Evolutionary conservation across 768 basidiomycete genomes (phyloP), one percentile per base, ranked within the genome.

Genomic region (Lactarius pseudohatsudake): DNA sequence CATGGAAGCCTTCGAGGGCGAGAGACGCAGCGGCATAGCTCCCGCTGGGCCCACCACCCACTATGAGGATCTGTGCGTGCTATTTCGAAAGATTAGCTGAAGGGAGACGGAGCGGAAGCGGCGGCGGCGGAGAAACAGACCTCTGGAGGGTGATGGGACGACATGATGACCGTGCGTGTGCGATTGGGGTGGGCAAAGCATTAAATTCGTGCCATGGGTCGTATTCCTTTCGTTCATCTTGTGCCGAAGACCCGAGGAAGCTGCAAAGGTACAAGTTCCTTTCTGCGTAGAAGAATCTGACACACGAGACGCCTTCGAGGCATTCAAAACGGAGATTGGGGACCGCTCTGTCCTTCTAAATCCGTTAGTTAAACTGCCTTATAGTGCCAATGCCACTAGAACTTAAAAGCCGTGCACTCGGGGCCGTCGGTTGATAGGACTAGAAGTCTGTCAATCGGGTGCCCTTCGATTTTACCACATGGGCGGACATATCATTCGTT

Each of bases 11-110:
- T 71, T 88, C 86, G n/a, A 81, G 75, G 11, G 83, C 83, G 6
- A 88, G 79, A 34, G 78, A 80, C 6, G 84, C 74, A 2, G 86
- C 84, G n/a, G 84, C 76, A 66, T 82, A 87, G 67, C 80, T 81
- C 34, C 86, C 86, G 8, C 79, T 82, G 0, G 86, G 86, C 18
- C 86, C 86, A 58, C 86, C 86, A 10, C 86, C 86, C 15, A 87
- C 75, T 38, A 88, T 81, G 47, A 84, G 80, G 62, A 85, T 65
- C 56, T 77, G 75, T 16, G 76, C 64, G 55, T 72, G 72, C 76
- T 70, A 43, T 54, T 40, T n/a, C n/a, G 32, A 13, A 26, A 32
- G 32, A 34, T 56, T 56, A 34, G 20, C 10, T 18, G 55, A 56
- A 56, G 32, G 30, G 55, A 55, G 28, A 55, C 54, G 4, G 10